A percentile compares a stretch with the other conserved stretches of the same genome.
These are phyloP conservation scores for Cordyceps javanica DNA, from an alignment of 2,329 filamentous ascomycete species.

Conservation along the genomic window DNA sequence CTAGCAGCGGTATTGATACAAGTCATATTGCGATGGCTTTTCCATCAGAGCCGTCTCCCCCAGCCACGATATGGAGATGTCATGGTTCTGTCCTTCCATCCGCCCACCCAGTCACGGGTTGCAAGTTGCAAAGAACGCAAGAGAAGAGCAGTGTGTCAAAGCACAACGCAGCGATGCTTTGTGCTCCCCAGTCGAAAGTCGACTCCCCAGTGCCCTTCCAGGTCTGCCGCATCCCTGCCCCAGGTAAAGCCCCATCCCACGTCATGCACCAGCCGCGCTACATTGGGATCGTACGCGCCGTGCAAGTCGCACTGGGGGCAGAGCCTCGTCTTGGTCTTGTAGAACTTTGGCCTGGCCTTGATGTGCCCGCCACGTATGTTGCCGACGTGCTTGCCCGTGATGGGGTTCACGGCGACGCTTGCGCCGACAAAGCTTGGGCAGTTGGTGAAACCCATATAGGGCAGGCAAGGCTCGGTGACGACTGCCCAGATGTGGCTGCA, in stretches of 20 bases:
- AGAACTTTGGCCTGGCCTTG: constrained; percentile 30
- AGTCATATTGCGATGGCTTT: too few species aligned
- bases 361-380: constrained; percentile 13
- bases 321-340: constrained; percentile 29
- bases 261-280: constrained; percentile 38
- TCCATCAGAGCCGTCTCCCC: too few species aligned
- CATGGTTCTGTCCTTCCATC: too few species aligned
- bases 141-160: constrained; percentile 22
- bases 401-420: constrained; percentile 15
- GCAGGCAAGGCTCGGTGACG: constrained; percentile 40
- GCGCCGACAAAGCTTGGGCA: constrained; percentile 39
- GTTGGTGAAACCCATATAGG: constrained; percentile 43
- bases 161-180: constrained; percentile 22
- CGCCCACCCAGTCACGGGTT: too few species aligned
- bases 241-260: constrained; percentile 40
- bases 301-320: constrained; percentile 37
- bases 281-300: constrained; percentile 41
- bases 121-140: not conserved
- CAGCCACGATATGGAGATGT: too few species aligned
- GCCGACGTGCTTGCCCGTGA: constrained; percentile 7
- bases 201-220: constrained; percentile 28
- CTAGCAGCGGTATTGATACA: too few species aligned
- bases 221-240: constrained; percentile 37
- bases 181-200: constrained; percentile 25
- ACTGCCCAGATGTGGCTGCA: constrained; percentile 49